These are phyloP conservation scores for Prillingera fragicola DNA, from an alignment of 1,284 basidiomycete species.

Conservation along the genomic window DNA sequence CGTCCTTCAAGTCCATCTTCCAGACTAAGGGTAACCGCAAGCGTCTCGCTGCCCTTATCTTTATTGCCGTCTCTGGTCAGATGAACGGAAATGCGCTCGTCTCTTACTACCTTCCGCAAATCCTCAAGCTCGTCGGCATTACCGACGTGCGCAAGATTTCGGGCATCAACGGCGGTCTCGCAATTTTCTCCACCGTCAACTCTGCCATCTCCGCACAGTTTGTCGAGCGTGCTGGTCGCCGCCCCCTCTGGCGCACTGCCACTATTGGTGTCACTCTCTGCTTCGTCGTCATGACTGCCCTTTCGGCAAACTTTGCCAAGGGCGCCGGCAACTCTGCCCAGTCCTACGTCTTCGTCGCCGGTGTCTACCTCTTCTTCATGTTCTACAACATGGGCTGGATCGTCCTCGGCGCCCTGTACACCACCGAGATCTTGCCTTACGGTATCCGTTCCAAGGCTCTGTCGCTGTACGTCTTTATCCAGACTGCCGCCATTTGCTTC, in stretches of 20 bases:
- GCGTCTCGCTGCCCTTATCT: conserved; percentile 50
- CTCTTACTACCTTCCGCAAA: conserved; percentile 64
- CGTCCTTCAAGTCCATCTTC: too few species aligned
- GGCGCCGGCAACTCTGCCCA: conserved; percentile 42
- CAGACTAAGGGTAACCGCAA: conserved; percentile 45
- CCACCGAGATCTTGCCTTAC: conserved; percentile 62
- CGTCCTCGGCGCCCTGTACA: conserved; percentile 15
- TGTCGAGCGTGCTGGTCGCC: conserved; percentile 31
- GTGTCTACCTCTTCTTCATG: conserved; percentile 64
- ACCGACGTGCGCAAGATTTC: conserved; percentile 57
- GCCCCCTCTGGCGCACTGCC: conserved; percentile 51
- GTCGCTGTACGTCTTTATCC: conserved; percentile 52
- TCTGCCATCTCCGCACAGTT: conserved; percentile 29
- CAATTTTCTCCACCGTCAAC: conserved; percentile 31
- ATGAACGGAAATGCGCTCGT: conserved; percentile 64
- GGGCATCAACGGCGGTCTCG: conserved; percentile 64
- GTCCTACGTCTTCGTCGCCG: conserved; percentile 53
- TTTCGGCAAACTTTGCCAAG: conserved; percentile 51
- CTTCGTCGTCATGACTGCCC: conserved; percentile 59
- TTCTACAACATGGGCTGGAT: conserved; percentile 51
- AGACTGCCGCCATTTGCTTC: conserved; percentile 52
- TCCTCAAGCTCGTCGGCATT: conserved; percentile 65
- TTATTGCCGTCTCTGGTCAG: conserved; percentile 57
- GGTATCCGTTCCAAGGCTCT: conserved; percentile 61
- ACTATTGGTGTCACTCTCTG: conserved; percentile 64